Base-by-base conservation (phyloP, 2,329 filamentous ascomycete genomes). In the Pyrenochaeta sp. region DNA sequence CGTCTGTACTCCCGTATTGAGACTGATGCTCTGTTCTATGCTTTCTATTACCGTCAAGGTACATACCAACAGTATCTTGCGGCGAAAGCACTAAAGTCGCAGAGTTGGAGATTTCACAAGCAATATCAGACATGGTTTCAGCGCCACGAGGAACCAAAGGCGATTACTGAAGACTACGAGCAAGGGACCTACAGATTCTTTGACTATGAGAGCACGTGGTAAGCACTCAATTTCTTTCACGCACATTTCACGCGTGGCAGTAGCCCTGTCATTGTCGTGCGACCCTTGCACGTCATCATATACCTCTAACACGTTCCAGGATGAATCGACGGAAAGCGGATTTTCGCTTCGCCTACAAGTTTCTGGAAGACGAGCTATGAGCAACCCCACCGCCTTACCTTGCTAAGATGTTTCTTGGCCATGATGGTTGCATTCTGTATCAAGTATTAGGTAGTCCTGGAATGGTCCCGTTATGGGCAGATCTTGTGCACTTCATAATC, bases 121-220 rank as follows among this genome's bases (percentile, higher is more conserved):
- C 95, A 98, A 77, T 99, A 99, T 74, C 95, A 78, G 77, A 99
- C 95, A 1, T 99, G 95, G 95, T 99, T 99, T 72, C 95, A 99
- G 77, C 86, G 95, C 45, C 95, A 99, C 65, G 95, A 99, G 73
- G 95, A 99, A 80, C 95, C 95, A 15, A 99, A 99, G 82, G 93
- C 88, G 67, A 99, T 99, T 71, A 98, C 95, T 0, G 95, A 99
- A 77, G 95, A 99, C 78, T 98, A 92, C 73, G 95, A 99, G 79
- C 95, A 99, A 78, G 95, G 95, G 59, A 99, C 95, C 20, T 99
- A 99, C 81, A 89, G 95, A 45, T 99, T 99, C 82, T 99, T 99
- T 77, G 95, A 99, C 78, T 99, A 99, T 74, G 95, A 99, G 79
- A 96, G 91, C 77, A 99, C 95, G 72, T 99, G 95, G 95, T 97